These are phyloP conservation scores for Solanum aculeatissimum DNA, from an alignment of 305 asterid species.

Conservation along the genomic window DNA sequence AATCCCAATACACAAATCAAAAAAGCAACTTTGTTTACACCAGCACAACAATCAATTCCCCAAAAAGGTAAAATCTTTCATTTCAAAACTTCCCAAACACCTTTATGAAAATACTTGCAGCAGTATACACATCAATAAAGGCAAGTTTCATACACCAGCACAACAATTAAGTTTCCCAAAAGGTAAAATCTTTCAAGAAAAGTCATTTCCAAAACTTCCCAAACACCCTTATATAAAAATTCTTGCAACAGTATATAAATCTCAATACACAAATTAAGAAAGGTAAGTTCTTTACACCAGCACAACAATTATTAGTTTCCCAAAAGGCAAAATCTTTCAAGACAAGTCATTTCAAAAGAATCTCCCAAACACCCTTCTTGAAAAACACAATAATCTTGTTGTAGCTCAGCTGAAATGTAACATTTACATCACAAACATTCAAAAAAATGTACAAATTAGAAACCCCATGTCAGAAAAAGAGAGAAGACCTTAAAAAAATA, in stretches of 20 bases:
- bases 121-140: not conserved
- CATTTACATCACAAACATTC: not conserved
- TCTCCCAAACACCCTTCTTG: not conserved
- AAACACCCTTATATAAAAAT: not conserved
- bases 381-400: not conserved
- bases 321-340: not conserved
- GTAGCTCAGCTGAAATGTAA: not conserved
- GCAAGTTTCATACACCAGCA: not conserved
- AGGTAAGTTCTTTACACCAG: not conserved
- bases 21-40: not conserved
- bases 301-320: not conserved
- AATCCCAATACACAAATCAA: not conserved
- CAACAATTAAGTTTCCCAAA: not conserved
- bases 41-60: not conserved
- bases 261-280: not conserved
- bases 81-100: not conserved
- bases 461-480: not conserved
- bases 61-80: not conserved
- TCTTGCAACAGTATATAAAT: not conserved
- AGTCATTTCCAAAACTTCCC: not conserved
- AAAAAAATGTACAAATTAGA: not conserved
- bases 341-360: not conserved
- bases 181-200: not conserved
- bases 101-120: not conserved
- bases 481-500: not conserved